These are phyloP conservation scores for Sungouiella blattae DNA, from an alignment of 805 yeast genomes.

Conservation along the genomic window DNA sequence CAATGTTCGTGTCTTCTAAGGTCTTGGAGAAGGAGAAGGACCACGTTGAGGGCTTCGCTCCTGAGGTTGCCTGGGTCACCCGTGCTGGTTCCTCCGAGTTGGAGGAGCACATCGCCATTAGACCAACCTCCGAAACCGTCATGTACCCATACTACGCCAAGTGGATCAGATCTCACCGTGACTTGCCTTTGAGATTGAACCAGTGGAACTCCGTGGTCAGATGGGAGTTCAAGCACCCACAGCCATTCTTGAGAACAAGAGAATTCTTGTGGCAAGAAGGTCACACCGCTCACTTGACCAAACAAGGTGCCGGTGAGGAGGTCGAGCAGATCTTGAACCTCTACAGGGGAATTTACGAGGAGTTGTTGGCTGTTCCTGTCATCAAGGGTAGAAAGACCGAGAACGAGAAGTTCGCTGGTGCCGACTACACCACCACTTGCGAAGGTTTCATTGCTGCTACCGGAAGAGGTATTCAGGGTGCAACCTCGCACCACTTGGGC, in stretches of 20 bases:
- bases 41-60: conserved; percentile 98
- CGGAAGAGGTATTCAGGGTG: conserved; percentile 99
- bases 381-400: conserved; percentile 93
- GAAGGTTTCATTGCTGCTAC: conserved; percentile 98
- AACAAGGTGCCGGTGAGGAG: conserved; percentile 77
- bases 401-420: conserved; percentile 98
- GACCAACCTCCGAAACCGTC: conserved; percentile 99
- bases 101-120: conserved; percentile 97
- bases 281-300: conserved; percentile 92
- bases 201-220: conserved; percentile 99
- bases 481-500: conserved; percentile 96
- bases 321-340: conserved; percentile 82
- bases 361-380: conserved; percentile 95
- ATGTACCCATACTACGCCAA: conserved; percentile 99
- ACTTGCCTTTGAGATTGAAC: conserved; percentile 90
- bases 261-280: conserved; percentile 99
- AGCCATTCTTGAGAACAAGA: conserved; percentile 97
- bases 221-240: conserved; percentile 99
- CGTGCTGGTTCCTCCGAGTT: conserved; percentile 90
- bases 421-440: conserved; percentile 88
- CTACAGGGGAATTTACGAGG: conserved; percentile 82
- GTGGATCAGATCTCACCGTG: conserved; percentile 98
- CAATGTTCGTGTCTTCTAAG: conserved; percentile 92
- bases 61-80: conserved; percentile 99
- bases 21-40: conserved; percentile 97